A percentile compares a stretch with the other conserved stretches of the same genome.
phyloP scores from a whole-genome alignment of 1,284 basidiomycete genomes.

The Fomitopsis pinicola region DNA sequence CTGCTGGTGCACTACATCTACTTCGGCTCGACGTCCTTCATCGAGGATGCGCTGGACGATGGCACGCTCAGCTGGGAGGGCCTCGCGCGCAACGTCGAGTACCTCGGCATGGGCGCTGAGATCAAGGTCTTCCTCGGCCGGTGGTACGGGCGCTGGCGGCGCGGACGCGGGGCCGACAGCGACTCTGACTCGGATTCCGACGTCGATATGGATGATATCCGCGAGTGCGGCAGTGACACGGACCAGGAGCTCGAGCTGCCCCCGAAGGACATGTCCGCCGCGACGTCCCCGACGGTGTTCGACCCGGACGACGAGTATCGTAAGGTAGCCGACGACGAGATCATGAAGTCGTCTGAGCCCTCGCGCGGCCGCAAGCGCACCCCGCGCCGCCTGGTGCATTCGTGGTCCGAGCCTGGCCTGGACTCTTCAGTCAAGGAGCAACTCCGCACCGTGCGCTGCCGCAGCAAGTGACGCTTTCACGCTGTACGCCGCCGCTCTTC shows the following conservation, averaged over 20 bases:
- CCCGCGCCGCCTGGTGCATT: constrained; percentile 26
- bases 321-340: constrained; percentile 31
- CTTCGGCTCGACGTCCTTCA: constrained; percentile 57
- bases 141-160: constrained; percentile 58
- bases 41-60: constrained; percentile 54
- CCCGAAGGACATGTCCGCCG: constrained; percentile 6
- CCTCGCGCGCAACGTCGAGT: constrained; percentile 77
- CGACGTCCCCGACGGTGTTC: constrained; percentile 21
- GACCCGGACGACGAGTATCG: constrained; percentile 30
- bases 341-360: constrained; percentile 14
- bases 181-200: constrained; percentile 23
- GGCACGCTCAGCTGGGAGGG: constrained; percentile 72
- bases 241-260: constrained; percentile 17
- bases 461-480: constrained; percentile 15
- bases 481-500: background rate
- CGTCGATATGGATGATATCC: constrained; percentile 23
- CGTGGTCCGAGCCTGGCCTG: constrained; percentile 30
- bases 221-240: constrained; percentile 32
- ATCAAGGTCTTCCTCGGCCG: constrained; percentile 64
- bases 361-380: constrained; percentile 27
- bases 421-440: constrained; percentile 16
- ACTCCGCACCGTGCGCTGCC: constrained; percentile 13
- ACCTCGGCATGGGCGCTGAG: constrained; percentile 63
- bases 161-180: constrained; percentile 29
- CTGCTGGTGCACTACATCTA: constrained; percentile 77